Percentiles rank a stretch among this genome's conserved stretches.
Evolutionary conservation across 768 basidiomycete species (phyloP).

Genomic region (Boletellus ananas): DNA sequence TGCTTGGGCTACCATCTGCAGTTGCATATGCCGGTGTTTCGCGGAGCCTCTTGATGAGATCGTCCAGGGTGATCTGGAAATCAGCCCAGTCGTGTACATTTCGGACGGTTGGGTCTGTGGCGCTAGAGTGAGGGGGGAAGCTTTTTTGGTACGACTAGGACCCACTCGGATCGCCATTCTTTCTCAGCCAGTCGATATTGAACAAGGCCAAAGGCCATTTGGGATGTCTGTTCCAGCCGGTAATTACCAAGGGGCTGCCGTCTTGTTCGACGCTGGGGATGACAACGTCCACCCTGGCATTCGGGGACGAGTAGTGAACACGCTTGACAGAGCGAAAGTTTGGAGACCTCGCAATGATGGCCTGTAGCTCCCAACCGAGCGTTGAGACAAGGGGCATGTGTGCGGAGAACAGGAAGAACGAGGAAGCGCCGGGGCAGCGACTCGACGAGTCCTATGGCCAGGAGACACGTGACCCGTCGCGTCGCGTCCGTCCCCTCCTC

Average conservation of each 20-base stretch:
- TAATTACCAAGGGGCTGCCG: conserved; percentile 63
- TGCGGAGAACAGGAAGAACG: neutral
- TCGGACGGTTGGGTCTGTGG: conserved; percentile 55
- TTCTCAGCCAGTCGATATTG: conserved; percentile 49
- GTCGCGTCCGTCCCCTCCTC: conserved; percentile 10
- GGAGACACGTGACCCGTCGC: conserved; percentile 18
- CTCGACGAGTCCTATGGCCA: too few relatives aligned
- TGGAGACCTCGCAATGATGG: conserved; percentile 34
- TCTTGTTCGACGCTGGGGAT: conserved; percentile 45
- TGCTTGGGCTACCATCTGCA: conserved; percentile 35
- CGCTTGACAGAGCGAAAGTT: conserved; percentile 45
- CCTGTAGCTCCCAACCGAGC: conserved; percentile 48
- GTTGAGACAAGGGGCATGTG: conserved; percentile 33
- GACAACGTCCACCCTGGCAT: conserved; percentile 25
- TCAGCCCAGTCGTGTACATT: conserved; percentile 62
- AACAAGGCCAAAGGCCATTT: conserved; percentile 58
- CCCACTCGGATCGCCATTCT: conserved; percentile 31
- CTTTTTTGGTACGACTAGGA: neutral
- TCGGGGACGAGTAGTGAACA: conserved; percentile 27
- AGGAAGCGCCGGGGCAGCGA: neutral
- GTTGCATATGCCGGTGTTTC: conserved; percentile 31
- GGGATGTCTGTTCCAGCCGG: conserved; percentile 51
- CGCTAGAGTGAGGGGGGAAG: conserved; percentile 6
- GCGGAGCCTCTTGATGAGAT: conserved; percentile 50
- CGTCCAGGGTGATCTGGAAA: conserved; percentile 43